Percentiles rank a stretch among this genome's conserved stretches.
Evolutionary conservation across 2,329 filamentous ascomycete species (phyloP).

Genomic region (Phaeoacremonium minimum): DNA sequence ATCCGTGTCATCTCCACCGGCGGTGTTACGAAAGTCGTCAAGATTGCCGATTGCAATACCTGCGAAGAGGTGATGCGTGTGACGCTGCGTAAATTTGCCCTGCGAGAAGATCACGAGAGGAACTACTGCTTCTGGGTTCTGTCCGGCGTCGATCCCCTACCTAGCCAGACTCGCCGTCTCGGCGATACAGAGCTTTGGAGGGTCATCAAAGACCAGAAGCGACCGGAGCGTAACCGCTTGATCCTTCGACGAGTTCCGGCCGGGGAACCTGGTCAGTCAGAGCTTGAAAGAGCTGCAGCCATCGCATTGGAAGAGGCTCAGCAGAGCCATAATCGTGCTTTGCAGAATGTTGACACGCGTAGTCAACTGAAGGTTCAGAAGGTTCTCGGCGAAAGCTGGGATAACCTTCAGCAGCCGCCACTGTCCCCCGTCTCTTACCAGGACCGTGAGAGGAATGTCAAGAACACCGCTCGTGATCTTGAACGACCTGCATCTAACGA

Average conservation of each 20-base stretch:
- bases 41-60: constrained; percentile 85
- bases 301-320: constrained; percentile 87
- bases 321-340: constrained; percentile 61
- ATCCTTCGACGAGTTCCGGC: constrained; percentile 91
- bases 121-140: constrained; percentile 98
- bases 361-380: constrained; percentile 87
- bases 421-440: constrained; percentile 75
- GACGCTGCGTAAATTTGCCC: constrained; percentile 80
- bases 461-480: constrained; percentile 53
- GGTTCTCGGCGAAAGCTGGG: constrained; percentile 81
- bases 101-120: constrained; percentile 85
- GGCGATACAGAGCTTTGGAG: constrained; percentile 85
- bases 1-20: constrained; percentile 92
- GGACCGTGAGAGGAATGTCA: constrained; percentile 65
- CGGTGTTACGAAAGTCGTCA: constrained; percentile 88
- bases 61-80: constrained; percentile 90
- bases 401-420: constrained; percentile 75
- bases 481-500: constrained; percentile 51
- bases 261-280: constrained; percentile 81
- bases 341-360: constrained; percentile 65
- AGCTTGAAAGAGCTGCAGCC: constrained; percentile 80
- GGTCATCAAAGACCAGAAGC: constrained; percentile 80
- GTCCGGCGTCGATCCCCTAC: constrained; percentile 78
- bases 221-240: constrained; percentile 82
- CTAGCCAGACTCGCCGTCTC: constrained; percentile 74